Base-by-base conservation (phyloP, 768 basidiomycete species). In the Russula vinacea region DNA sequence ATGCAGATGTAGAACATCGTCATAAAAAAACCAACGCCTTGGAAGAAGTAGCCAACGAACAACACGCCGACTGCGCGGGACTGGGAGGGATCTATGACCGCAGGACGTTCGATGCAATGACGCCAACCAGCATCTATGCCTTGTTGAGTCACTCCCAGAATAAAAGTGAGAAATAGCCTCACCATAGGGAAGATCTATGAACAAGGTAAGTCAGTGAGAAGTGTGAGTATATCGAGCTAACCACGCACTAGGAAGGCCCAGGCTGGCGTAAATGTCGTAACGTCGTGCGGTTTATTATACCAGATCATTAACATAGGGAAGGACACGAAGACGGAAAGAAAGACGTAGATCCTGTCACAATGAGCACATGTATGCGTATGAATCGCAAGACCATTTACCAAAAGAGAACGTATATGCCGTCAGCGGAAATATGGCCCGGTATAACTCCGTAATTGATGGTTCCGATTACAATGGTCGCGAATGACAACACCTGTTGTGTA, bases 1-100 rank as follows among this genome's bases (percentile, higher is more conserved):
- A 81, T 80, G 69, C 79, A 78, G 44, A 82, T 76, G 62, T 82
- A 81, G 68, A 80, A 79, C 70, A 80, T 78, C 13, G 80, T 80
- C 75, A 81, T 77, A 72, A 80, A 81, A 72, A 78, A 80, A 8
- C 80, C 79, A 50, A 60, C 16, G 75, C 79, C 80, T 75, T 81
- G 80, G 72, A 81, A 82, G 70, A 79, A 79, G 72, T 82, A 81
- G 7, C 78, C 78, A 2, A 71, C 69, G 49, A 80, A 70, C 17
- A 81, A 73, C 26, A 82, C 75, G 22, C 79, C 78, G 14, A 81
- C 53, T 7, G 76, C 72, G 60, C 79, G 75, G 22, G 69, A 51
- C 35, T 80, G 79, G 11, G 70, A 62, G 7, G 73, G 70, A 17
- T 74, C 68, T 26, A 79, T 68, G 17, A 78, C 78, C 71, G 71